Evolutionary conservation across 2,329 filamentous ascomycete species (phyloP).

Genomic region (Aspergillus caelatus): DNA sequence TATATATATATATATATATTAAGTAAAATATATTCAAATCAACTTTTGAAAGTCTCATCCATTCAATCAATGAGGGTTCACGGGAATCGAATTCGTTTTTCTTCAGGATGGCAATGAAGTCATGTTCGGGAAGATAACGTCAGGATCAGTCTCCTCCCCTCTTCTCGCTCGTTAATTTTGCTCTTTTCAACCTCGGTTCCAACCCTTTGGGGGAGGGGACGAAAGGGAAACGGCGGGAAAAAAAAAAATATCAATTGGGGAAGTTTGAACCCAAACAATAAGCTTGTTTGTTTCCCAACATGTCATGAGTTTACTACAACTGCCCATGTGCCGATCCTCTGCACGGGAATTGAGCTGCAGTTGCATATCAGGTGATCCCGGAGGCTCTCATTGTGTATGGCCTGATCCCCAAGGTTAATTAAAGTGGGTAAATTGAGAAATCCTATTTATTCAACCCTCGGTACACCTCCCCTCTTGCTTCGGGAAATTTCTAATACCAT

Average conservation of each 20-base stretch:
- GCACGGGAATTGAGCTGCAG: slow-evolving; percentile 6
- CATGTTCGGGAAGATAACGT: not conserved
- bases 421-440: slow-evolving; percentile 1
- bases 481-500: not conserved
- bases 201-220: not conserved
- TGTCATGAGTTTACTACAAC: not conserved
- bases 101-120: not conserved
- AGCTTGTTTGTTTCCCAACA: not conserved
- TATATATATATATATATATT: too few relatives aligned
- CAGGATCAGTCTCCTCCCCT: not conserved
- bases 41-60: not conserved
- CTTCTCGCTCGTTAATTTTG: not conserved
- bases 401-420: slow-evolving; percentile 3
- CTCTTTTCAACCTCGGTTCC: not conserved
- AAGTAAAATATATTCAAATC: too few relatives aligned
- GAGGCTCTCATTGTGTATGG: not conserved
- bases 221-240: not conserved
- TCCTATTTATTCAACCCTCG: not conserved
- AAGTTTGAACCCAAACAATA: too few relatives aligned
- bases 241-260: not conserved
- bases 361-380: slow-evolving; percentile 4
- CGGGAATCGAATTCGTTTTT: not conserved
- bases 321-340: slow-evolving; percentile 6
- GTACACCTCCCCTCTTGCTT: not conserved
- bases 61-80: not conserved